Evolutionary conservation across 192 early-diverging fungal genomes (phyloP).

Genomic region (Anaeromyces robustus): DNA sequence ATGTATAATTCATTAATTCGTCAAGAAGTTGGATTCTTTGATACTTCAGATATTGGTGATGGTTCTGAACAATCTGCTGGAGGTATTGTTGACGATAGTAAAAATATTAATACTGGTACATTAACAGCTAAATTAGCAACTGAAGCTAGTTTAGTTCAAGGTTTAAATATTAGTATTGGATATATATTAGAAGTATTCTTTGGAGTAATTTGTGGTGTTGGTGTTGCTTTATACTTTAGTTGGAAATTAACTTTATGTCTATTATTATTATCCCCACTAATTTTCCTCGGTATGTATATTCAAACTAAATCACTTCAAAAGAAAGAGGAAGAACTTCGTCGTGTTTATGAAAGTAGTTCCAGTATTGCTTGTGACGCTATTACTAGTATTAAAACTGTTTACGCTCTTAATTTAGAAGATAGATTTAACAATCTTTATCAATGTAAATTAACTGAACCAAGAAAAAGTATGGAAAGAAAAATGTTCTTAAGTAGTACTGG

Average conservation of each 20-base stretch:
- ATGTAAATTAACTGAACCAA: no score
- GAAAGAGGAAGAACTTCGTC: no score
- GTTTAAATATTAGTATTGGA: background rate
- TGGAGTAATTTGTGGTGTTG: conserved; percentile 17
- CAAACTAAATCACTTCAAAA: no score
- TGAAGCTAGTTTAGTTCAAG: conserved; percentile 2
- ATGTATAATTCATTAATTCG: no score
- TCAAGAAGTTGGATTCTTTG: no score
- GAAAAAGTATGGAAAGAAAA: no score
- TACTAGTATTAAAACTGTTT: conserved; percentile 70
- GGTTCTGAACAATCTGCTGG: no score
- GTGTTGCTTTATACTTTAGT: conserved; percentile 49
- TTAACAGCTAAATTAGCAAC: conserved; percentile 1
- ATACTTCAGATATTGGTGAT: no score
- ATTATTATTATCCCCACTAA: conserved; percentile 38
- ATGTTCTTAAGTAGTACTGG: no score
- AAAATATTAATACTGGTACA: background rate
- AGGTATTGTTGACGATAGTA: no score
- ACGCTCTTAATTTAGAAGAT: conserved; percentile 44
- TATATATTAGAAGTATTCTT: no score
- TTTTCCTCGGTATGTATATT: conserved; percentile 22
- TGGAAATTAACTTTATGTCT: conserved; percentile 76
- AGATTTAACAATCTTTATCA: background rate
- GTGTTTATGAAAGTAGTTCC: conserved; percentile 51
- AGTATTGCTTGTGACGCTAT: conserved; percentile 76